Base-by-base conservation (phyloP, 176 grass and related monocot species). In the Carex pumila region DNA sequence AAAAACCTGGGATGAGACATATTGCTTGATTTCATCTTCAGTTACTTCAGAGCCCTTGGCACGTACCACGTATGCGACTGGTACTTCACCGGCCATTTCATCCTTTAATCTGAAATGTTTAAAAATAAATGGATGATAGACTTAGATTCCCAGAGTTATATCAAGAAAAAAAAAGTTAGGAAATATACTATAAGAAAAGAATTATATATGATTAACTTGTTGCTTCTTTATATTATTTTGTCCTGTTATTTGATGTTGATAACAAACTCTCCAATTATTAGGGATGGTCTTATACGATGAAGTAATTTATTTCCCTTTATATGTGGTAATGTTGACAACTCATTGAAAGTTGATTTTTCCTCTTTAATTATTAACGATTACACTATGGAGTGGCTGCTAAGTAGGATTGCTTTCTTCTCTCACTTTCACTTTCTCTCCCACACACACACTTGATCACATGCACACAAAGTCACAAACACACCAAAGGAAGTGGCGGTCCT, bases 11-110 rank as follows among this genome's bases (percentile, higher is more conserved):
- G 90, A 89, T 1, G 92, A 90, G 43, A 98, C 88, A 66, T 86
- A 98, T 61, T 91, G 31, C 61, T 98, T 98, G 89, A 98, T 94
- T 81, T 90, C 92, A 67, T 91, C 91, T 81, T 98, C 95, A 1
- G 87, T 89, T 80, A 98, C 78, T 54, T 94, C 30, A 4, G 92
- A 90, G 0, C 78, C 92, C 62, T 89, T 86, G 5, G 85, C 81
- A 57, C 81, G 79, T 63, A 91, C 91, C 32, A 98, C 73, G 79
- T 94, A 98, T 12, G 95, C 95, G 7, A 98, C 85, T 0, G 95
- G 95, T 67, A 98, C 80, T 84, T 98, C 95, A 17, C 95, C 92
- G 9, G 87, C 86, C 5, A 91, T 39, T 63, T 94, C 95, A 86
- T 98, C 95, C 39, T 92, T 94, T 61, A 93, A 85, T 11, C 95